Evolutionary conservation across 768 basidiomycete species (phyloP), one percentile per base, ranked within the genome.

Genomic region (Calocybe gangraenosa): DNA sequence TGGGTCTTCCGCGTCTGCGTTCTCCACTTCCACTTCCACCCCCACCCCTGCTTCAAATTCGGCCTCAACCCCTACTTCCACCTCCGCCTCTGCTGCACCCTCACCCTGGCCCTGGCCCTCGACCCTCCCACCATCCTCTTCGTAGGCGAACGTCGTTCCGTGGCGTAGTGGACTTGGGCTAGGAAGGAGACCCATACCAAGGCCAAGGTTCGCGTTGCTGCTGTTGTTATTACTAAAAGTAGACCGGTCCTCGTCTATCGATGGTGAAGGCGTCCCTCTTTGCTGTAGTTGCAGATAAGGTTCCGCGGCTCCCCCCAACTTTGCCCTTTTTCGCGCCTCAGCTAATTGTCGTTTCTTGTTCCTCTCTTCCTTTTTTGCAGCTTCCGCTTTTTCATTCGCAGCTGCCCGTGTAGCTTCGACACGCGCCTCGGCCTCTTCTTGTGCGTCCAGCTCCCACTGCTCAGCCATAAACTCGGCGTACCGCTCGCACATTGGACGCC

Each of bases 391-490:
- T 14, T 69, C 68, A 14, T 55, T 59, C 7, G 68, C 66, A 7
- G 72, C 75, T 11, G 59, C 51, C 36, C 60, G 64, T 3, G 59
- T 59, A 1, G 66, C 62, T 34, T 81, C 78, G 1, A 58, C 58
- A 37, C 71, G 73, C 3, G 82, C 81, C 52, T 83, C 81, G 19
- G 74, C 72, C 58, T 93, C 94, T 49, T 95, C 92, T 22, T 68
- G 62, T n/a, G 71, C 78, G 53, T 93, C 91, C 40, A 90, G 63
- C 6, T 65, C 74, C 76, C 81, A 83, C 59, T 94, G 89, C 61
- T 96, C 93, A 38, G 69, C 66, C 75, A 87, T 83, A 56, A 81
- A 96, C 61, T 95, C 91, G 15, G 73, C 43, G 63, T 95, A 97
- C 7, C 94, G 82, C 43, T 96, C 92, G 50, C 71, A 80, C 36